phyloP scores from a whole-genome alignment of 345 rosid genomes.

The Balakata baccata region DNA sequence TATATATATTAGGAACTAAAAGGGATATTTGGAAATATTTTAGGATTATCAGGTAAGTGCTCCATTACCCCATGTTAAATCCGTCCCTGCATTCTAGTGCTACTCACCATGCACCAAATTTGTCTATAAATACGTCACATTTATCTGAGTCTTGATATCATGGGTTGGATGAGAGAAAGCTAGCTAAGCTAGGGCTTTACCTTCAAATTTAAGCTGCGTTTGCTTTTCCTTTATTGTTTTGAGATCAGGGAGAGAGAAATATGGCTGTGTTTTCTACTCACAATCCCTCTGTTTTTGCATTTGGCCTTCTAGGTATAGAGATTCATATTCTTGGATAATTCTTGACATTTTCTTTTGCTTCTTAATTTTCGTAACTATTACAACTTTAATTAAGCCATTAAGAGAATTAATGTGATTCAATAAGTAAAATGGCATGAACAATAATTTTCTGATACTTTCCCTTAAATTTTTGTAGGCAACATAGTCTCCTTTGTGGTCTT shows the following conservation, averaged over 20 bases:
- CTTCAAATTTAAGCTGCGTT: background rate
- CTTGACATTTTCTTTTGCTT: too few species aligned
- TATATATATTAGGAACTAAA: too few species aligned
- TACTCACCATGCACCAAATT: background rate
- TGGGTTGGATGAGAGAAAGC: background rate
- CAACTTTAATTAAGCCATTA: background rate
- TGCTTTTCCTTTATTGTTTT: background rate
- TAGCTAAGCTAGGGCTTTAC: constrained; percentile 9
- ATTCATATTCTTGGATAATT: too few species aligned
- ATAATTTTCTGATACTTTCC: background rate
- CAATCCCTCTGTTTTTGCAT: constrained; percentile 24
- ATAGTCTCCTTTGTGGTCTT: constrained; percentile 32
- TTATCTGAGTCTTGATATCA: background rate
- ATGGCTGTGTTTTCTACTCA: constrained; percentile 25
- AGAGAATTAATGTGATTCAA: too few species aligned
- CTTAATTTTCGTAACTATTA: background rate
- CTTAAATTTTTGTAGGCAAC: constrained; percentile 24
- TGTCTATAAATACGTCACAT: constrained; percentile 20
- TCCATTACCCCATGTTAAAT: too few species aligned
- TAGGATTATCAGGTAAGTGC: too few species aligned
- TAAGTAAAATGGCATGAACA: background rate
- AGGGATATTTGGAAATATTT: too few species aligned
- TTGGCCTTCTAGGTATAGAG: constrained; percentile 31
- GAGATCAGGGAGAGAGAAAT: background rate
- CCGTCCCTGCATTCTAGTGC: too few species aligned